phyloP scores from a whole-genome alignment of 441 rosid genomes.

The Pelargonium myrrhifolium region DNA sequence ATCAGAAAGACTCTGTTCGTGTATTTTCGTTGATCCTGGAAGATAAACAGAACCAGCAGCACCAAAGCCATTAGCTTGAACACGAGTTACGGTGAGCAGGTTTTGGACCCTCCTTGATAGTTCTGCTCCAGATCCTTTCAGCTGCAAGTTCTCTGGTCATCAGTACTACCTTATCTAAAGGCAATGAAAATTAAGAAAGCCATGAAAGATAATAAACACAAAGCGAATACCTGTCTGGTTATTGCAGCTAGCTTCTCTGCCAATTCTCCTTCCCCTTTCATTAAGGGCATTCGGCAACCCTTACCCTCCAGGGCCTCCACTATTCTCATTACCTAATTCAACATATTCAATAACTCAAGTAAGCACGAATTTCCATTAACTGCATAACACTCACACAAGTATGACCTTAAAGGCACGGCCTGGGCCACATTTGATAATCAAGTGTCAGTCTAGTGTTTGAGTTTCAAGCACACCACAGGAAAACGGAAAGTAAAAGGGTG shows the following conservation, averaged over 20 bases:
- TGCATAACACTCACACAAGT: background rate
- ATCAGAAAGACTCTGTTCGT: conserved; percentile 89
- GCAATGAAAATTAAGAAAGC: background rate
- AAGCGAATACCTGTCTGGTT: conserved; percentile 65
- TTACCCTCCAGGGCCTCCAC: conserved; percentile 86
- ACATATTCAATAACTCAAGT: conserved; percentile 17
- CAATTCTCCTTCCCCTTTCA: conserved; percentile 81
- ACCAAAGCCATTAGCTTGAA: conserved; percentile 63
- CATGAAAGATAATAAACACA: conserved; percentile 1
- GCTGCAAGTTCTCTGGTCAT: conserved; percentile 39
- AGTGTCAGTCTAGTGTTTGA: background rate
- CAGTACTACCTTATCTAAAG: conserved; percentile 12
- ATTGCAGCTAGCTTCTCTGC: conserved; percentile 73
- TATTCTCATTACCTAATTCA: conserved; percentile 74
- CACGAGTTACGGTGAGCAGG: conserved; percentile 59
- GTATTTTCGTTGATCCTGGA: conserved; percentile 93
- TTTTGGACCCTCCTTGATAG: conserved; percentile 88
- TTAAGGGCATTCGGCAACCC: conserved; percentile 78
- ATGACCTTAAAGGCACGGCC: background rate
- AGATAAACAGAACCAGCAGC: conserved; percentile 61
- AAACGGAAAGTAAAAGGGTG: background rate
- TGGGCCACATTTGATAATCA: conserved; percentile 4
- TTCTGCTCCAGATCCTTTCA: conserved; percentile 97
- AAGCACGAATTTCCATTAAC: conserved; percentile 8
- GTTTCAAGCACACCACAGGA: background rate